Conservation (phyloP, 2,329 filamentous ascomycete species). For the Venturia aucupariae region DNA sequence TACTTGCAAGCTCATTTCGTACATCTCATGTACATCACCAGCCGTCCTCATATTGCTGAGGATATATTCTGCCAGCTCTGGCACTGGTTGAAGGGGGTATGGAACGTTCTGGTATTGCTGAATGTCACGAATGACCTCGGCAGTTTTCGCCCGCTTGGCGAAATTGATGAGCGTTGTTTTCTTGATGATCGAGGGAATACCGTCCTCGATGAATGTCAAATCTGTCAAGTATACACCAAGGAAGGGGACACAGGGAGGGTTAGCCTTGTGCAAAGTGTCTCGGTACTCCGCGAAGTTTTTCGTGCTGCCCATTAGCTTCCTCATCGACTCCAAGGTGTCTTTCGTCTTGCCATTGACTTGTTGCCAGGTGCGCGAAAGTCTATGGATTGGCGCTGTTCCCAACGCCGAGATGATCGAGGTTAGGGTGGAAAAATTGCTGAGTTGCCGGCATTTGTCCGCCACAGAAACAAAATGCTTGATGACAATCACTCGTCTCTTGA, state of each 20-base stretch:
- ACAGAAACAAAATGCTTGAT: slow-evolving; percentile 98
- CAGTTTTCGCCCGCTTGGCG: slow-evolving; percentile 94
- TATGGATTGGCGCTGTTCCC: slow-evolving; percentile 88
- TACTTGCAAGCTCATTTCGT: slow-evolving; percentile 87
- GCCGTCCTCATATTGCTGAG: slow-evolving; percentile 92
- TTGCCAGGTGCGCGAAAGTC: slow-evolving; percentile 87
- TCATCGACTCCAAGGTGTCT: slow-evolving; percentile 77
- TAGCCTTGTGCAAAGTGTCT: slow-evolving; percentile 82
- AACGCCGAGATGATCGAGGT: slow-evolving; percentile 97
- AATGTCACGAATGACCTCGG: slow-evolving; percentile 95
- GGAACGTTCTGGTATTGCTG: slow-evolving; percentile 98
- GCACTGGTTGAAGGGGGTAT: slow-evolving; percentile 82
- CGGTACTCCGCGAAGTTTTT: slow-evolving; percentile 98
- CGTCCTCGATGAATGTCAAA: slow-evolving; percentile 96
- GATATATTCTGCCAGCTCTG: slow-evolving; percentile 93
- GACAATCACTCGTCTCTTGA: slow-evolving; percentile 91
- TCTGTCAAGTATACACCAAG: slow-evolving; percentile 98
- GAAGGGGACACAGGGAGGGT: slow-evolving; percentile 95
- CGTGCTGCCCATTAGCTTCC: slow-evolving; percentile 88
- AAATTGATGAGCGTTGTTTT: slow-evolving; percentile 98
- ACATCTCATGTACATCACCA: slow-evolving; percentile 98
- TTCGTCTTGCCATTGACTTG: slow-evolving; percentile 82
- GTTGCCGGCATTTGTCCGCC: slow-evolving; percentile 88
- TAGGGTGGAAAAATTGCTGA: slow-evolving; percentile 96
- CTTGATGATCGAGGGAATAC: slow-evolving; percentile 92